Base-by-base conservation (phyloP, 192 early-diverging fungal species). In the Coemansia sp. region DNA sequence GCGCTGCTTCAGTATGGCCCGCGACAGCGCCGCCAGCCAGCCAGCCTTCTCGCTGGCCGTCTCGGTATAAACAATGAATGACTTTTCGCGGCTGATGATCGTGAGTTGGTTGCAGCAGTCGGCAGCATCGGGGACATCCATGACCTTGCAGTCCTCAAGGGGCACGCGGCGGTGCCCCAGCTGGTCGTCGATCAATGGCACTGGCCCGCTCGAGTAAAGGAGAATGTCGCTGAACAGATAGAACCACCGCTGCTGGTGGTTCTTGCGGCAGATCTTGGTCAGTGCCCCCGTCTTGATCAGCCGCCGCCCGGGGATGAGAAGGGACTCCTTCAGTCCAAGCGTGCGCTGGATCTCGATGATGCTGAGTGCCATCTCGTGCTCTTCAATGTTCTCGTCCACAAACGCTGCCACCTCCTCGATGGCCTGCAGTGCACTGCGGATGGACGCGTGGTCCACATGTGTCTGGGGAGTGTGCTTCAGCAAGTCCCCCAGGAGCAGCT, bases 161-260 rank as follows among this genome's bases (percentile, higher is more conserved):
- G 65, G 56, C 21, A 88, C 73, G 38, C 80, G 82, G n/a, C 86
- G 83, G 58, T 89, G 84, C 23, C 85, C 87, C 0, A 63, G 64
- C 46, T 75, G 79, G 14, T 81, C 77, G 36, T 81, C 79, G 17
- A 84, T 78, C 54, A 85, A 54, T 14, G 73, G 36, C 42, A 72
- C 44, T 12, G 72, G 71, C 10, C 81, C 78, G 45, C 80, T 84
- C 8, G 84, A 79, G 71, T 84, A 87, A 26, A 91, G 64, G 10
- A 91, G 72, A 28, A 84, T 79, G 64, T 91, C 89, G 29, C 82
- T 84, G 56, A 91, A 82, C 36, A 91, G 60, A 43, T 87, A 84
- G 39, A 91, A 76, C 35, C 72, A 59, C 27, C 87, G 79, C 19
- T 65, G 59, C 58, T 91, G 89, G 58, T 87, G 78, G 56, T 67